Evolutionary conservation across 768 basidiomycete genomes (phyloP), one percentile per base, ranked within the genome.

Genomic region (Mycena maculata): DNA sequence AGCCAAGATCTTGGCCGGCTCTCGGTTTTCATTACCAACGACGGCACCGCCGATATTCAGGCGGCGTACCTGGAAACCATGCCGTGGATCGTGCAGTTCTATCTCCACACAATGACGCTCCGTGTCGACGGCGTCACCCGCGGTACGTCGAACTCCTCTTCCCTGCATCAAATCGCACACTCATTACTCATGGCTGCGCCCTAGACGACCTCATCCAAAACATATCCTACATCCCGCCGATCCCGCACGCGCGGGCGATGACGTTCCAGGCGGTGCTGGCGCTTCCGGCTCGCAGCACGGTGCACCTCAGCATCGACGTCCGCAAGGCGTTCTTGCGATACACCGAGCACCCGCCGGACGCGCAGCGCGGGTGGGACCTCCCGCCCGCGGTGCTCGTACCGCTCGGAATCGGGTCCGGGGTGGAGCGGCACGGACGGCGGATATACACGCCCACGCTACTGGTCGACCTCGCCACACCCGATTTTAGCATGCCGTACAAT

Each of bases 401-500:
- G 30, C 63, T 82, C 4, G 59, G 56, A n/a, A 20, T 41, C 22
- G 59, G 55, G 23, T 67, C 59, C 54, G 10, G 60, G 59, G 47
- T 8, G 61, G n/a, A n/a, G n/a, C 62, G 75, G 74, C 57, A 72
- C n/a, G 30, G 15, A 52, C 68, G 33, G 59, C 69, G 54, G 33
- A 85, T 98, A 49, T 97, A 97, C 77, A 95, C 94, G 2, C 84
- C 88, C 0, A 86, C 90, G 11, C 84, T 97, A 27, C 88, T 99
- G 39, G 88, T 96, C 48, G 95, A 96, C 77, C 86, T 98, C n/a
- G 92, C 97, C n/a, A 95, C 95, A 36, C 98, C 97, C 0, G 98
- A 99, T 77, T 99, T 99, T 77, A 96, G 94, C 78, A 99, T 99
- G 98, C 98, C 98, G 1, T 99, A 99, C 82, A 99, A 99, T 80